Base-by-base conservation (phyloP, 1,139 yeast species). In the Hansenula lynferdii region DNA sequence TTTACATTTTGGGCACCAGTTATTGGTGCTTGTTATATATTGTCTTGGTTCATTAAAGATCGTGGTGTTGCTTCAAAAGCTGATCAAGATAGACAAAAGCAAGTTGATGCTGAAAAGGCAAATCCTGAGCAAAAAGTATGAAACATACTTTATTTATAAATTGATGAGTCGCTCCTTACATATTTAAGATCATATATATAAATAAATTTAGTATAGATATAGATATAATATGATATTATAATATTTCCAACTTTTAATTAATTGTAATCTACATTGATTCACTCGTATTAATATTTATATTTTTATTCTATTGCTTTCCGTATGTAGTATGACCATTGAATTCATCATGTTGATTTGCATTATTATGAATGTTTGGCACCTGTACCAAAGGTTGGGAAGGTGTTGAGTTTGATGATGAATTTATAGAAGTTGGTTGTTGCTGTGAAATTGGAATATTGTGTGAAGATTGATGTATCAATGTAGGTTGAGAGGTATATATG, bases 1-100 rank as follows among this genome's bases (percentile, higher is more conserved):
- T 38, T 19, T 23, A 35, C 26, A 10, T 35, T 35, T n/a, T 38
- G 41, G 41, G 32, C 41, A n/a, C 41, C 41, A 23, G 8, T 35
- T 9, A 35, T 38, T 35, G 41, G 36, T 6, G 5, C 22, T 14
- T 35, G 38, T 20, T 34, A 24, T 8, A 9, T 38, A 1, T 12
- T 25, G 3, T 38, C 41, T 4, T 32, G 33, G n/a, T 12, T 35
- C n/a, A 31, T 32, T 8, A 31, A 18, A n/a, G 38, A 38, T 25
- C 25, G 25, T 28, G 32, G 28, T 22, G 12, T 35, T 6, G 28
- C 16, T 11, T n/a, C 34, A 10, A 23, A 17, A 4, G 10, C n/a
- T 15, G 33, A 30, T 28, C 4, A 10, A 21, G 25, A 30, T 15
- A 20, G 25, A 30, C 12, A 15, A 12, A 27, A 17, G 14, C 16